Conservation (phyloP, 495 filamentous ascomycete genomes). For the Podospora pseudoanserina region DNA sequence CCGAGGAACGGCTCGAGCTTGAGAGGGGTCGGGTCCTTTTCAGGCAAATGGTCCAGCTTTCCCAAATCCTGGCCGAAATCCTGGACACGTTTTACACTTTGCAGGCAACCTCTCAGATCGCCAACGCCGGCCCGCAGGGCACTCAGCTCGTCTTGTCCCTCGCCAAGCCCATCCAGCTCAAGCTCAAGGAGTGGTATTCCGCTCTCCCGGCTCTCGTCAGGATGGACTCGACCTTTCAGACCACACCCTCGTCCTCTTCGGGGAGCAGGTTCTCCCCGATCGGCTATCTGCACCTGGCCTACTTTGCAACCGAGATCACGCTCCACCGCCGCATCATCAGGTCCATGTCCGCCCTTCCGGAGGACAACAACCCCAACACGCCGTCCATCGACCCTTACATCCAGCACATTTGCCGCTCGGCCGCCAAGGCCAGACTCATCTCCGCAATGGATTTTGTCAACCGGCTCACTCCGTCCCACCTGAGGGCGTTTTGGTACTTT, state of each 20-base stretch:
- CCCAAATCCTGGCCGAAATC: constrained; percentile 72
- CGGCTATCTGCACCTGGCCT: constrained; percentile 77
- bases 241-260: constrained; percentile 24
- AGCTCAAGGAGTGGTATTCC: constrained; percentile 77
- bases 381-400: constrained; percentile 61
- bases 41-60: constrained; percentile 68
- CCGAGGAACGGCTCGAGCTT: constrained; percentile 59
- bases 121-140: constrained; percentile 49
- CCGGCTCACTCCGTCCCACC: constrained; percentile 64
- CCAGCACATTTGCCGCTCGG: constrained; percentile 90
- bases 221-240: constrained; percentile 58
- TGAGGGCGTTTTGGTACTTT: constrained; percentile 78
- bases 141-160: constrained; percentile 63
- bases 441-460: constrained; percentile 79
- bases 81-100: constrained; percentile 77
- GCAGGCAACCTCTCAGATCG: constrained; percentile 52
- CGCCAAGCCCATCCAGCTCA: constrained; percentile 79
- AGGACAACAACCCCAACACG: constrained; percentile 18
- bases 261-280: constrained; percentile 52
- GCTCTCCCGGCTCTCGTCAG: constrained; percentile 60
- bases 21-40: constrained; percentile 68
- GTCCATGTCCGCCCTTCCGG: constrained; percentile 51
- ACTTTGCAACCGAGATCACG: constrained; percentile 81
- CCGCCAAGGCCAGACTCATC: constrained; percentile 73
- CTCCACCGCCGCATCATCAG: constrained; percentile 80